phyloP scores from a whole-genome alignment of 495 filamentous ascomycete genomes.

The Apiosordaria backusii region DNA sequence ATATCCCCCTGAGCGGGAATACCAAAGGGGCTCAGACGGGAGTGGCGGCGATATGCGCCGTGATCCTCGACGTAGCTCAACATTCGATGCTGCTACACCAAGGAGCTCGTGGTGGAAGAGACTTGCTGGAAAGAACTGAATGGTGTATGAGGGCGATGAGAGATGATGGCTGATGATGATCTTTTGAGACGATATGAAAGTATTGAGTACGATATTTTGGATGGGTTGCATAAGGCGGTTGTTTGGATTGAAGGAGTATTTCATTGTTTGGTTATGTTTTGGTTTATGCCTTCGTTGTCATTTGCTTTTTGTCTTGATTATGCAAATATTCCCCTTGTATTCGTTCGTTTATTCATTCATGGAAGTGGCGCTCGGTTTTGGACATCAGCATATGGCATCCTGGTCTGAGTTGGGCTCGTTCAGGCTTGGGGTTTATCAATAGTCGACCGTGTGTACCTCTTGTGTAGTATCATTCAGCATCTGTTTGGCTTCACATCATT shows the following conservation, averaged over 20 bases:
- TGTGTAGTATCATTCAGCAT: background rate
- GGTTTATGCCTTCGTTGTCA: background rate
- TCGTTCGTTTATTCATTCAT: background rate
- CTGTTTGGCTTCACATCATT: background rate
- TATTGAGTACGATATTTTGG: background rate
- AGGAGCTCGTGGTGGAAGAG: slow-evolving; percentile 56
- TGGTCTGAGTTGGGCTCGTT: background rate
- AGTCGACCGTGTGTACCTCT: background rate
- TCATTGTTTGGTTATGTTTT: background rate
- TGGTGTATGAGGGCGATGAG: slow-evolving; percentile 6
- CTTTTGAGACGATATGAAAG: slow-evolving; percentile 1
- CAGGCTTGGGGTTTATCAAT: background rate
- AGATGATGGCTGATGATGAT: slow-evolving; percentile 1
- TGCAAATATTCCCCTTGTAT: background rate
- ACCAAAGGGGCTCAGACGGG: slow-evolving; percentile 41
- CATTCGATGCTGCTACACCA: slow-evolving; percentile 44
- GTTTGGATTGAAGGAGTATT: background rate
- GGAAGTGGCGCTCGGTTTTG: background rate
- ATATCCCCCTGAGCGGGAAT: slow-evolving; percentile 20
- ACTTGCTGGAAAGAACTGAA: slow-evolving; percentile 24
- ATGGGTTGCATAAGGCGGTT: background rate
- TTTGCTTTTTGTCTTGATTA: background rate
- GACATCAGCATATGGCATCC: background rate
- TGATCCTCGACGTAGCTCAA: slow-evolving; percentile 34
- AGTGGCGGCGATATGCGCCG: slow-evolving; percentile 38